Conservation (phyloP, 2,329 filamentous ascomycete species). For the Fusarium floridanum region DNA sequence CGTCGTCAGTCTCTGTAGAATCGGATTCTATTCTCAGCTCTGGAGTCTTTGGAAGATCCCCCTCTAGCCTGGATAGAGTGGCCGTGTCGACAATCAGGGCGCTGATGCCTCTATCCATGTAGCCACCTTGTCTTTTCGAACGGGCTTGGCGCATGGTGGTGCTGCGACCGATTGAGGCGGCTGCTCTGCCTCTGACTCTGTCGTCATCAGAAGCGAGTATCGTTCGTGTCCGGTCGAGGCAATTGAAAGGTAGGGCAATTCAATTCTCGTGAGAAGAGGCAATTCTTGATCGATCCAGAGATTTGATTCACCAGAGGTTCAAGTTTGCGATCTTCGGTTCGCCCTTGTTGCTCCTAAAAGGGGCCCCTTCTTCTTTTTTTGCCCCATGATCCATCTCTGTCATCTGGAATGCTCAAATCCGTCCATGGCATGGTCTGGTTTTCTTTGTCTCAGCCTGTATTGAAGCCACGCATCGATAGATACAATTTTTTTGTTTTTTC, state of each 20-base stretch:
- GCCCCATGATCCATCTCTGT: not conserved
- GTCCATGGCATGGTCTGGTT: not conserved
- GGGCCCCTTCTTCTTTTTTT: not conserved
- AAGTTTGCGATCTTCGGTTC: not conserved
- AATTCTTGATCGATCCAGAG: not conserved
- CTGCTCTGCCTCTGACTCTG: not conserved
- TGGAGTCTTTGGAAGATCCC: not conserved
- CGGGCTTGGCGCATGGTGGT: not conserved
- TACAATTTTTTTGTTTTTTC: not conserved
- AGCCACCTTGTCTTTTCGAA: constrained; percentile 1
- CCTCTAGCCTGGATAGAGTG: not conserved
- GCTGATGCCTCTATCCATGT: not conserved
- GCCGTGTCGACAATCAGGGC: not conserved
- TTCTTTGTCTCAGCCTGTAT: constrained; percentile 1
- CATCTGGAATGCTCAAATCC: not conserved
- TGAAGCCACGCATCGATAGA: constrained; percentile 2
- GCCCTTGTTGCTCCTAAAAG: constrained; percentile 1
- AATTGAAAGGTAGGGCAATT: not conserved
- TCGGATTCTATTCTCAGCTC: not conserved
- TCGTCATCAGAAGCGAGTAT: not conserved
- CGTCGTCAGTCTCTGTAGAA: not conserved
- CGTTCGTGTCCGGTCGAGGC: not conserved
- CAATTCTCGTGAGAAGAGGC: not conserved
- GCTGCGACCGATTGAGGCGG: not conserved
- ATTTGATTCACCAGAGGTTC: not conserved